These are phyloP conservation scores for Ogataea hybrid DNA, from an alignment of 1,139 yeast species.

Conservation along the genomic window DNA sequence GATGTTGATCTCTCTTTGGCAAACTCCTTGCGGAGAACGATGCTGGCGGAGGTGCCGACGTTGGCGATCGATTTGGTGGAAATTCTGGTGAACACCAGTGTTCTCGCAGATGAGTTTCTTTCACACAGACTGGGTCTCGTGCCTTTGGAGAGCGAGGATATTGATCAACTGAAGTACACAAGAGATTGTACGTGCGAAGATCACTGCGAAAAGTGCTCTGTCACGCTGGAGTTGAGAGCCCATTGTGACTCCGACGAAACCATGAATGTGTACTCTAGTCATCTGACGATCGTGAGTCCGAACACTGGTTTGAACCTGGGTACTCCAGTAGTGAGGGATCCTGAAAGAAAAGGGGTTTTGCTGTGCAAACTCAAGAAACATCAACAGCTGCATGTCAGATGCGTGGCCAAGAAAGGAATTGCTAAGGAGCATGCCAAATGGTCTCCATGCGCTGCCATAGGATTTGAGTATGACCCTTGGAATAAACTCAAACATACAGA, in stretches of 20 bases:
- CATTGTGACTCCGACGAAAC: constrained; percentile 86
- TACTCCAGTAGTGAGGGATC: constrained; percentile 79
- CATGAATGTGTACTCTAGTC: constrained; percentile 86
- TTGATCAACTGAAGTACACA: constrained; percentile 75
- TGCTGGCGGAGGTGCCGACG: constrained; percentile 96
- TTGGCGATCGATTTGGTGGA: constrained; percentile 95
- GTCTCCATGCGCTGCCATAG: constrained; percentile 97
- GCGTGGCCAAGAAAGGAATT: constrained; percentile 97
- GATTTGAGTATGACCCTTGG: constrained; percentile 99
- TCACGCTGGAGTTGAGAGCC: constrained; percentile 80
- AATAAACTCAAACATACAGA: constrained; percentile 94
- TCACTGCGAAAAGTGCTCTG: constrained; percentile 93
- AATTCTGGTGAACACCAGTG: constrained; percentile 89
- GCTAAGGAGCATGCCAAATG: constrained; percentile 98
- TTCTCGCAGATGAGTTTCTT: constrained; percentile 93
- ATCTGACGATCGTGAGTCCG: constrained; percentile 56
- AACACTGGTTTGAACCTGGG: constrained; percentile 54
- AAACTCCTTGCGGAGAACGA: constrained; percentile 85
- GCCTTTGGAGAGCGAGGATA: constrained; percentile 82
- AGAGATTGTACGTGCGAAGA: constrained; percentile 98
- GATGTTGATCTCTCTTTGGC: constrained; percentile 91
- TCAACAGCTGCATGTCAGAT: constrained; percentile 83
- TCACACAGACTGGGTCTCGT: constrained; percentile 91
- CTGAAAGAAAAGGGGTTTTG: constrained; percentile 75
- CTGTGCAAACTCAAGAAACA: constrained; percentile 90